Conservation (phyloP, 1,284 basidiomycete species). For the Microbotryomycetes sp. region DNA sequence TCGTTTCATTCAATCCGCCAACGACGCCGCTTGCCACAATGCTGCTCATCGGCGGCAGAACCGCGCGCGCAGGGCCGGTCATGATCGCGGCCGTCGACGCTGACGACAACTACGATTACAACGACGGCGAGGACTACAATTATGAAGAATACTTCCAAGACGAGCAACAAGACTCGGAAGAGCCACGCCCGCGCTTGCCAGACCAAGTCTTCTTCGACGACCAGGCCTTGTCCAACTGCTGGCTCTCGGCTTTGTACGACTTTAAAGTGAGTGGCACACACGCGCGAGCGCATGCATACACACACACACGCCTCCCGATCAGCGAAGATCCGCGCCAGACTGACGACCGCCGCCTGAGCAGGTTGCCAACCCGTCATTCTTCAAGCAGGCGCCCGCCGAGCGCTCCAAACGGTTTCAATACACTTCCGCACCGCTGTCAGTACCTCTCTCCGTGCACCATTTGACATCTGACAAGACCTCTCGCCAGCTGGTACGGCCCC, state of each 20-base stretch:
- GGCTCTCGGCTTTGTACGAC: slow-evolving; percentile 22
- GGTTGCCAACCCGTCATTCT: slow-evolving; percentile 10
- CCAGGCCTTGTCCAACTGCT: slow-evolving; percentile 22
- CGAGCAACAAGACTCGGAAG: slow-evolving; percentile 1
- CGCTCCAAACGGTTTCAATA: slow-evolving; percentile 7
- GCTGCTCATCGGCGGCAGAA: too few relatives aligned
- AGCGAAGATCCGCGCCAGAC: too few relatives aligned
- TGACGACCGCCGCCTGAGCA: background rate
- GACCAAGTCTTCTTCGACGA: slow-evolving; percentile 17
- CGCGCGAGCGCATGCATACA: too few relatives aligned
- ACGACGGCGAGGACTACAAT: background rate
- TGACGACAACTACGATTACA: background rate
- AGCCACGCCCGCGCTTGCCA: slow-evolving; percentile 1
- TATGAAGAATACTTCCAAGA: background rate
- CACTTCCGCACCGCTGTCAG: slow-evolving; percentile 19
- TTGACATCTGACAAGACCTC: background rate
- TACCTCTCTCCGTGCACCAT: background rate
- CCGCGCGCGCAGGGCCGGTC: background rate
- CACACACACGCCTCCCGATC: too few relatives aligned
- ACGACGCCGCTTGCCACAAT: too few relatives aligned
- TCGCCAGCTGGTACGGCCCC: slow-evolving; percentile 27
- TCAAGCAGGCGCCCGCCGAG: slow-evolving; percentile 11
- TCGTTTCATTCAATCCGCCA: too few relatives aligned
- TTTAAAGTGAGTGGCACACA: slow-evolving; percentile 24
- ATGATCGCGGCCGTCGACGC: background rate